phyloP scores from a whole-genome alignment of 2,329 filamentous ascomycete genomes.

The Aspergillus ustus region DNA sequence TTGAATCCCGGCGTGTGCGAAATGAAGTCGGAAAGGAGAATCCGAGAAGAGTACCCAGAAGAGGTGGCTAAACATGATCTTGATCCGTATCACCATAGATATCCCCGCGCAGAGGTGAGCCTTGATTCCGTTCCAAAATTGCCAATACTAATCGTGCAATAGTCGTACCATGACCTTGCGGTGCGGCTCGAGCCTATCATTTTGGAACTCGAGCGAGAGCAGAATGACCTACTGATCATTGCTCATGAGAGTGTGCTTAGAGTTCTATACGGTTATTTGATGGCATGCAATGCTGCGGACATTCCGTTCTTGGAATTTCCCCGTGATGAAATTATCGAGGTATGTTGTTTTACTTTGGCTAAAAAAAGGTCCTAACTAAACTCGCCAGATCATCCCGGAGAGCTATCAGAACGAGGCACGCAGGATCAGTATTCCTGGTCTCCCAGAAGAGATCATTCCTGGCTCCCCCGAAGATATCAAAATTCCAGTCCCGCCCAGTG shows the following conservation, averaged over 20 bases:
- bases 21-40: constrained; percentile 82
- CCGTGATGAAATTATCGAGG: constrained; percentile 95
- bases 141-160: constrained; percentile 16
- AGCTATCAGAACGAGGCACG: constrained; percentile 97
- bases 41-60: constrained; percentile 81
- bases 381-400: constrained; percentile 80
- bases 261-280: constrained; percentile 94
- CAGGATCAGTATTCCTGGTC: constrained; percentile 79
- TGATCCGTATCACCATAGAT: constrained; percentile 96
- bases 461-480: constrained; percentile 80
- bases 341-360: constrained; percentile 35
- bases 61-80: constrained; percentile 91
- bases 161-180: constrained; percentile 99
- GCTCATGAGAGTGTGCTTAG: constrained; percentile 97
- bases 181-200: constrained; percentile 98
- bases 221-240: constrained; percentile 97
- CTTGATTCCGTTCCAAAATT: background rate
- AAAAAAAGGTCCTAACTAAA: constrained; percentile 18
- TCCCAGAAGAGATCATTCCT: constrained; percentile 70
- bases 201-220: constrained; percentile 92
- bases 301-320: constrained; percentile 94
- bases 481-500: constrained; percentile 71
- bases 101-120: constrained; percentile 85
- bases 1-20: constrained; percentile 96
- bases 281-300: constrained; percentile 95